phyloP scores from a whole-genome alignment of 306 rosid species.

The Trifolium pratense region DNA sequence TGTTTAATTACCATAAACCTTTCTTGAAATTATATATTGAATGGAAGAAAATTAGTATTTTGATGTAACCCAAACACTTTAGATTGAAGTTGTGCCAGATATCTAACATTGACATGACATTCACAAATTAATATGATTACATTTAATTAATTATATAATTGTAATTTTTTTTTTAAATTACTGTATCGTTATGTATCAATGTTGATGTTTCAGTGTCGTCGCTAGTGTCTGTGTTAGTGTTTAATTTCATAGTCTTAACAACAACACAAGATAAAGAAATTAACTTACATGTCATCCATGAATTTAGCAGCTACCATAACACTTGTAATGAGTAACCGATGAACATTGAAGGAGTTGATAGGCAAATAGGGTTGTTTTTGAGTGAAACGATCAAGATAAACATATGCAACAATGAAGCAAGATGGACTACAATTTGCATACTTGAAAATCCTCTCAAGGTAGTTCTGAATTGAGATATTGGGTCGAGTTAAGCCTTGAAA shows the following conservation, averaged over 20 bases:
- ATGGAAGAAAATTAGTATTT: background rate
- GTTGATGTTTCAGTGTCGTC: background rate
- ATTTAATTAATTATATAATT: too few species aligned
- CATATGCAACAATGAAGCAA: conserved; percentile 87
- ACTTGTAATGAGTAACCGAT: conserved; percentile 87
- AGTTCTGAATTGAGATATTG: conserved; percentile 74
- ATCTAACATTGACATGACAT: background rate
- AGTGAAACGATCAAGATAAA: conserved; percentile 87
- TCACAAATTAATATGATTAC: background rate
- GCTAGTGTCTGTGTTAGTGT: background rate
- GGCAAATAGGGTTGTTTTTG: conserved; percentile 81
- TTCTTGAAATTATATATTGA: background rate
- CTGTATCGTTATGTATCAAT: background rate
- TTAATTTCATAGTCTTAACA: background rate
- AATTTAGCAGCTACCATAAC: conserved; percentile 94
- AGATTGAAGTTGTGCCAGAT: too few species aligned
- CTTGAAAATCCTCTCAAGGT: conserved; percentile 87
- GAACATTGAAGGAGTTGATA: conserved; percentile 84
- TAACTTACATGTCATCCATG: conserved; percentile 95
- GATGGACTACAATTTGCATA: conserved; percentile 93
- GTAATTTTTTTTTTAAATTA: too few species aligned
- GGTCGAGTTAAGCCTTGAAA: conserved; percentile 92
- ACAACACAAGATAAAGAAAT: background rate
- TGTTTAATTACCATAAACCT: background rate
- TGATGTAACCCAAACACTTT: too few species aligned